Evolutionary conservation across 495 filamentous ascomycete genomes (phyloP), one percentile per base, ranked within the genome.

Genomic region (Penicillium alfredii): DNA sequence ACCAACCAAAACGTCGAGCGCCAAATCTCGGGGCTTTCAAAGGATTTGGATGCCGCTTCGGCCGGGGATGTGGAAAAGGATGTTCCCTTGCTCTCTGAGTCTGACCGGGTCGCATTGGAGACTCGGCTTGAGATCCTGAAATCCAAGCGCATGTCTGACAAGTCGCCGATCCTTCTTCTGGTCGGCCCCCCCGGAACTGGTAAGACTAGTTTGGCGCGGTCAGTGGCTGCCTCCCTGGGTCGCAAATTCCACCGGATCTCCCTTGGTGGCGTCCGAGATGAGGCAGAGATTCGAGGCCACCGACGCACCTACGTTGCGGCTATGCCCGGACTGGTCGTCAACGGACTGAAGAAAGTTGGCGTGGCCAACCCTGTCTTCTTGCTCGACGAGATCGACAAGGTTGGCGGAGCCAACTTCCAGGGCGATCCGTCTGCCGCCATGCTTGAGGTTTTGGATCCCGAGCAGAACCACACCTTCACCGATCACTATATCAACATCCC

Each of bases 351-450:
- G 71, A 99, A 97, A 59, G 93, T 92, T 30, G 90, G 88, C 23
- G 89, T 97, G 11, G 78, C 86, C 3, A 99, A 99, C 53, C 93
- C 93, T 2, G 90, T 99, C 20, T 89, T 97, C 65, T 64, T 99
- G 35, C 79, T 99, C 14, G 93, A 99, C 57, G 93, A 99, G 64
- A 96, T 99, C 49, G 93, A 99, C 71, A 99, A 99, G 70, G 74
- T 97, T 34, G 89, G 93, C 40, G 81, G 81, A 38, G 78, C 86
- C 23, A 96, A 89, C 58, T 84, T 88, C 62, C 88, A 99, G 49
- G 93, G 93, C 22, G 93, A 99, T 51, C 93, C 93, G 6, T 93
- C 87, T 16, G 93, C 93, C n/a, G 93, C 93, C 1, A 94, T 99
- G 88, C 77, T 99, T 9, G 93, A 99, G 61, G 93, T 99, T 8